Base-by-base conservation (phyloP, 108 stramenopile genomes). In the Pseudonitzschia multistriata region DNA sequence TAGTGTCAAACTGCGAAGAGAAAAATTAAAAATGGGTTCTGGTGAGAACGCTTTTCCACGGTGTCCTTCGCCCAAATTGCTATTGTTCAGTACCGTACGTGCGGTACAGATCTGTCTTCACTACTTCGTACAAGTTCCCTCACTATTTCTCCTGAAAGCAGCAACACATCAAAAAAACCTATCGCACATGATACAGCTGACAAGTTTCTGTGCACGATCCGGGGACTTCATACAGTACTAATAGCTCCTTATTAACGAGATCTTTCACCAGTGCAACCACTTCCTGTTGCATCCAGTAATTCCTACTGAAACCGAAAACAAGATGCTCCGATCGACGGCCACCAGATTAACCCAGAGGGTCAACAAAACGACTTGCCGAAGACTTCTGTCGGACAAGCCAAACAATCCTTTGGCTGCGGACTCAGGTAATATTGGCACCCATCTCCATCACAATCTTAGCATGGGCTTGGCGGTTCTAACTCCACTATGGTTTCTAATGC, bases 401-500 rank as follows among this genome's bases (percentile, higher is more conserved):
- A 42, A 42, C 15, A 70, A 76, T 49, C 84, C 83, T 34, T 68
- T 93, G 19, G 84, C 85, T 25, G 89, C 83, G 34, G 92, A 93
- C 61, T 74, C 88, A 11, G 92, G 92, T 37, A 73, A 67, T 21
- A 71, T 87, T 52, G 86, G 88, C 10, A 93, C 92, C 0, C 90
- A 89, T 65, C 30, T 79, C 13, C 82, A 91, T 66, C 93, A 94
- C 54, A 73, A 50, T 61, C 85, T 88, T 67, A 91, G 85, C 19
- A 71, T 84, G 56, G 68, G 80, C 45, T 76, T 94, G 60, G 77
- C 85, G 36, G 65, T 90, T 7, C 60, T 84, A 49, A 83, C 88
- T 21, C 92, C 92, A 2, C 24, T 84, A 14, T 87, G 84, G 67
- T 85, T 91, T 62, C 53, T 90, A 21, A 72, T 82, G 17, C 89